phyloP scores from a whole-genome alignment of 352 stramenopile genomes.

The Globisporangium barbulae region DNA sequence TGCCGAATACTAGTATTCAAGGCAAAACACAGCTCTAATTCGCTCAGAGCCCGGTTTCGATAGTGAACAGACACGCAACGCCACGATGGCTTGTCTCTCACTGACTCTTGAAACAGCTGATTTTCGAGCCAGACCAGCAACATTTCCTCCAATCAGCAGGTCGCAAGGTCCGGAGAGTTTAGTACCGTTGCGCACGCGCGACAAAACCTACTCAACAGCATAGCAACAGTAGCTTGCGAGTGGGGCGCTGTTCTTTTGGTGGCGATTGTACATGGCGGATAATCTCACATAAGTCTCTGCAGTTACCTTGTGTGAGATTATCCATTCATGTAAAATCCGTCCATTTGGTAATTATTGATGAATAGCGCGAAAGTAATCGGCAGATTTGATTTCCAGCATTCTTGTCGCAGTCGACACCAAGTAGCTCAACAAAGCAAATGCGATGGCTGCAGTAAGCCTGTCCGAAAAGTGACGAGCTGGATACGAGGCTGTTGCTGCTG shows the following conservation, averaged over 20 bases:
- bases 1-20: too few relatives aligned
- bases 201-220: constrained; percentile 1
- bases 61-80: background rate
- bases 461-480: background rate
- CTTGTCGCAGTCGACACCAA: background rate
- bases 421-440: background rate
- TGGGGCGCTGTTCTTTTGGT: background rate
- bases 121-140: background rate
- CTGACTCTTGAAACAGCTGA: constrained; percentile 5
- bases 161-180: constrained; percentile 1
- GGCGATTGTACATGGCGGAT: background rate
- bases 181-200: constrained; percentile 3
- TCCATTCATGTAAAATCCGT: background rate
- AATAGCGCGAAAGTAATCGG: background rate
- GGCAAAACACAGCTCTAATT: too few relatives aligned
- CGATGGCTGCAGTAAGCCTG: background rate
- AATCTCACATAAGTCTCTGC: too few relatives aligned
- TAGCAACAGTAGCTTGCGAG: background rate
- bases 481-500: background rate
- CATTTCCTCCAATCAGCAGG: background rate
- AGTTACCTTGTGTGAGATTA: background rate
- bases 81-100: constrained; percentile 5
- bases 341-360: background rate
- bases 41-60: background rate
- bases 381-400: background rate